Evolutionary conservation across 2,329 filamentous ascomycete genomes (phyloP), one percentile per base, ranked within the genome.

Genomic region (Penicillium sp.): DNA sequence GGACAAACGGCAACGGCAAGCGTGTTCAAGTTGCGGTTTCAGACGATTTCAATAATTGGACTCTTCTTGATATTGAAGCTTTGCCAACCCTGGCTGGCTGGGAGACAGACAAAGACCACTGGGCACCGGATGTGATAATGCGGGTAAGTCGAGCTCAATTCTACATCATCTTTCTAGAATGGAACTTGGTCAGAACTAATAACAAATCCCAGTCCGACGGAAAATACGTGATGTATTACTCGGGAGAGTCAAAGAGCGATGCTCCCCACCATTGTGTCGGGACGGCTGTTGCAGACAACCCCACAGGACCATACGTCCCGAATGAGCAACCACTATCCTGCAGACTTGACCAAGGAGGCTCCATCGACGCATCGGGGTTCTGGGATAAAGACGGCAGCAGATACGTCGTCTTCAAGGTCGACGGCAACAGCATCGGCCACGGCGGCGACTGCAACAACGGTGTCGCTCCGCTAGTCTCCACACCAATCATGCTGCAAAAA

Each of bases 321-420:
- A 72, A 77, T 7, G 66, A 74, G 2, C 66, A 73, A 8, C 82
- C 85, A 0, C 76, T 87, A 37, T 80, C 80, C 17, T 89, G 87
- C 64, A 80, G 82, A 0, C 67, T 81, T 0, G 75, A 76, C 54
- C 68, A 78, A 54, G 86, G 87, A 20, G 87, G 87, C 37, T 82
- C 86, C 17, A 89, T 90, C 66, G 88, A 90, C 67, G 77, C 87
- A 0, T 78, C 83, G 0, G 85, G 84, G 3, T 89, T 88, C 72
- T 67, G 75, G 11, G 87, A 90, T 67, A 69, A 71, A 11, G 79
- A 82, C 45, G 83, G 83, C 34, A 79, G 72, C 35, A 80, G 82
- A 5, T 90, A 88, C 68, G 79, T 90, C 5, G 75, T 84, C 10
- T 90, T 87, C 77, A 90, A 90, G 72, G 77, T 89, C 28, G 87